Evolutionary conservation across 2,329 filamentous ascomycete species (phyloP).

Genomic region (Penicillium verrucosum): DNA sequence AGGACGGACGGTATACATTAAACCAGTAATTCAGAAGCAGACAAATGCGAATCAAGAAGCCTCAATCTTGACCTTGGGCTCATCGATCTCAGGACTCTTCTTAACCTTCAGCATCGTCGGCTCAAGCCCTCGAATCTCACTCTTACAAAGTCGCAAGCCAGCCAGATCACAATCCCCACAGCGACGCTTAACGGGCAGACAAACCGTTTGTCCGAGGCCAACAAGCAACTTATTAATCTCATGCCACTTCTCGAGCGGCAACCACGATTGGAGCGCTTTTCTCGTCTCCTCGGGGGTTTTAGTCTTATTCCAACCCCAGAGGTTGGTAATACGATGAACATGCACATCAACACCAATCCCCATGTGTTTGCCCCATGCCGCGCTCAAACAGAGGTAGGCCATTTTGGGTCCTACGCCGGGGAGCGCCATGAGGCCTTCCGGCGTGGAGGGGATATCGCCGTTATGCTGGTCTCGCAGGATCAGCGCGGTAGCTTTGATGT

Average conservation of each 20-base stretch:
- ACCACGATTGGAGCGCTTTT: conserved; percentile 71
- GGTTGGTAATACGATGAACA: conserved; percentile 89
- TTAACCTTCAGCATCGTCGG: conserved; percentile 50
- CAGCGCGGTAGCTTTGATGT: conserved; percentile 70
- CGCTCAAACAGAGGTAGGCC: conserved; percentile 82
- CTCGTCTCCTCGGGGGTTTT: conserved; percentile 80
- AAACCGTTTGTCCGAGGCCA: conserved; percentile 82
- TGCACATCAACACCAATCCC: conserved; percentile 94
- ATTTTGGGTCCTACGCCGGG: conserved; percentile 94
- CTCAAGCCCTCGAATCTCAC: conserved; percentile 65
- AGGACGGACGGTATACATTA: neutral
- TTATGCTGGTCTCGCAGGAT: conserved; percentile 68
- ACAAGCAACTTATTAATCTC: conserved; percentile 90
- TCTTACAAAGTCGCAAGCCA: conserved; percentile 69
- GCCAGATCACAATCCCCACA: conserved; percentile 87
- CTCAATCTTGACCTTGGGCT: conserved; percentile 27
- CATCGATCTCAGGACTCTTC: conserved; percentile 15
- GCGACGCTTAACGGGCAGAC: conserved; percentile 70
- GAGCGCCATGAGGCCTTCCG: conserved; percentile 70
- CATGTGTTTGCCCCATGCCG: conserved; percentile 65
- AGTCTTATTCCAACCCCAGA: conserved; percentile 88
- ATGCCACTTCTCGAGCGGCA: conserved; percentile 81
- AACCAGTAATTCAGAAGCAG: neutral
- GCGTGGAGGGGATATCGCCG: conserved; percentile 76
- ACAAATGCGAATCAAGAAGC: neutral